Evolutionary conservation across 179 eudicot species (phyloP).

Genomic region (Camellia oleifera): DNA sequence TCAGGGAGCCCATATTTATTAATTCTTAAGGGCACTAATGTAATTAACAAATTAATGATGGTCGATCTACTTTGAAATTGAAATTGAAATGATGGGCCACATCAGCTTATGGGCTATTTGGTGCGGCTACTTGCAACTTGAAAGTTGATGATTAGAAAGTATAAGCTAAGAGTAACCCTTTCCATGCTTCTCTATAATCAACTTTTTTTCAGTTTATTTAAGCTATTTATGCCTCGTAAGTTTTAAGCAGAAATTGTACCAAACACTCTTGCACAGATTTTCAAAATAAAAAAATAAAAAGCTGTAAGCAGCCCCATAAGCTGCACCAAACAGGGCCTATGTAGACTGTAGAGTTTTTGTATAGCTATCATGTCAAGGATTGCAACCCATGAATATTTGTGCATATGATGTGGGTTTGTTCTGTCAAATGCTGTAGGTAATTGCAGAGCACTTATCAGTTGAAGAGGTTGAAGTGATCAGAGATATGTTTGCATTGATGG

Average conservation of each 20-base stretch:
- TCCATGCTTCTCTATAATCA: too few species aligned
- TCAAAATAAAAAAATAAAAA: too few species aligned
- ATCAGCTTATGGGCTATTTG: not conserved
- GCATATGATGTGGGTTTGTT: conserved; percentile 9
- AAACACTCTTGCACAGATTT: too few species aligned
- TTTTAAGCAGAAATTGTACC: too few species aligned
- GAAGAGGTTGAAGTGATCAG: conserved; percentile 84
- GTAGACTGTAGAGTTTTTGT: not conserved
- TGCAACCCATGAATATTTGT: not conserved
- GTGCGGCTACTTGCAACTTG: too few species aligned
- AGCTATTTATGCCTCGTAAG: too few species aligned
- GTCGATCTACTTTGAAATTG: not conserved
- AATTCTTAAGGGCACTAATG: not conserved
- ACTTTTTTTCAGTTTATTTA: too few species aligned
- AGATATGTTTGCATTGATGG: conserved; percentile 90
- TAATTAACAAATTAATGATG: not conserved
- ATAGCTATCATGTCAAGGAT: not conserved
- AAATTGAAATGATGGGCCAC: not conserved
- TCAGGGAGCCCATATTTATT: not conserved
- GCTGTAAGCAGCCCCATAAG: too few species aligned
- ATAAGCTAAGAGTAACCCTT: too few species aligned
- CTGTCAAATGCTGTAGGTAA: conserved; percentile 46
- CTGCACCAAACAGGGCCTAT: too few species aligned
- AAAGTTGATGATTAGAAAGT: too few species aligned
- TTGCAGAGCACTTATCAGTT: conserved; percentile 79